Evolutionary conservation across 768 basidiomycete species (phyloP).

Genomic region (Russula griseocarnosa): DNA sequence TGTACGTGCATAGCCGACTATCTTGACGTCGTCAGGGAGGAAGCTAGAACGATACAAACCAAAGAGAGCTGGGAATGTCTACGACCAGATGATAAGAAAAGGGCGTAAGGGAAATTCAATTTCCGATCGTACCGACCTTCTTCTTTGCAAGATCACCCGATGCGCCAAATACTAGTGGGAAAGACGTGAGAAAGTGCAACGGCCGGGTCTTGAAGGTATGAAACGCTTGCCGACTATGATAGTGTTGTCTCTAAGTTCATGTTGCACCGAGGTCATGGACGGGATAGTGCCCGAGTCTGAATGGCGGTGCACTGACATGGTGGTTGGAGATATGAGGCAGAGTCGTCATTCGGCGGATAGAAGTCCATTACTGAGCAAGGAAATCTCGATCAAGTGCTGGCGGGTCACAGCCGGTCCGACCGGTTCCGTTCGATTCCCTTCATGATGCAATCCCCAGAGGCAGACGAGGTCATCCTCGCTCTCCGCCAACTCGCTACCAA

Average conservation of each 20-base stretch:
- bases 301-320: slow-evolving; percentile 20
- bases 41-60: slow-evolving; percentile 75
- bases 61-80: slow-evolving; percentile 97
- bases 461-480: slow-evolving; percentile 54
- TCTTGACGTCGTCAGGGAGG: slow-evolving; percentile 79
- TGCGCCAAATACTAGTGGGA: slow-evolving; percentile 75
- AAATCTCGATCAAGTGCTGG: background rate
- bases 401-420: background rate
- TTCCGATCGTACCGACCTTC: slow-evolving; percentile 53
- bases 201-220: background rate
- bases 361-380: background rate
- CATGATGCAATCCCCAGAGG: slow-evolving; percentile 39
- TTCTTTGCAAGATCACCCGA: slow-evolving; percentile 99
- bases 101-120: background rate
- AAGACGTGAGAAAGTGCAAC: slow-evolving; percentile 7
- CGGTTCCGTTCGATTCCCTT: background rate
- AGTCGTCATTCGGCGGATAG: background rate
- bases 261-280: slow-evolving; percentile 69
- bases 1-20: slow-evolving; percentile 95
- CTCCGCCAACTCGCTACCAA: slow-evolving; percentile 61
- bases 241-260: slow-evolving; percentile 82
- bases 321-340: background rate
- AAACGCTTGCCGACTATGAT: slow-evolving; percentile 71
- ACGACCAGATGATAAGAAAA: slow-evolving; percentile 19
- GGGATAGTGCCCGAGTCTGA: slow-evolving; percentile 80